Base-by-base conservation (phyloP, 352 stramenopile genomes). In the Phytophthora boehmeriae region DNA sequence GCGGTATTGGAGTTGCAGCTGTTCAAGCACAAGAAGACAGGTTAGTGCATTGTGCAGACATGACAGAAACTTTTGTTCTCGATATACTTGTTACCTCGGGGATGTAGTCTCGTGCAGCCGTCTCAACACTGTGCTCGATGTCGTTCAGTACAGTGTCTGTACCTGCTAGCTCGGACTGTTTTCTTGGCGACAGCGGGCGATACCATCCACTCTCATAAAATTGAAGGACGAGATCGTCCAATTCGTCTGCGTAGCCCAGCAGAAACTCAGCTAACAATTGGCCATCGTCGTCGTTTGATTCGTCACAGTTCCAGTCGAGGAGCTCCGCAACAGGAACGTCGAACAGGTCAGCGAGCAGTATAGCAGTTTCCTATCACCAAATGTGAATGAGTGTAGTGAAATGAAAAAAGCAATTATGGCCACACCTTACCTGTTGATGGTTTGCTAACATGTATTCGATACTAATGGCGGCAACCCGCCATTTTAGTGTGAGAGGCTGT, bases 191-290 rank as follows among this genome's bases (percentile, higher is more conserved):
- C n/a, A 88, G 32, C 4, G 53, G 59, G 13, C 73, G 69, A 11
- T 66, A 58, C 78, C 78, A 90, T 9, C 76, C 76, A 30, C 81
- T 70, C 17, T 73, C 61, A 23, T 76, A 86, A 57, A 89, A 90
- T n/a, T 72, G 67, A 11, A 83, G 65, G 11, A 41, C 43, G 22
- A 87, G 60, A 5, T 73, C 35, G 10, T 66, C 59, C 17, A 73
- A 71, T 20, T 83, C 73, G 19, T 50, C 23, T 1, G 72, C 67
- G n/a, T 74, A 66, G 9, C 77, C 60, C 10, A 90, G 43, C 9
- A 89, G 52, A 16, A 66, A 55, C 8, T 67, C 39, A 1, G 61
- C 69, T 1, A 92, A 54, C 23, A 59, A 43, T 14, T 67, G 52
- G 10, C 58, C 46, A 16, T 72, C 63, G 43, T 68, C 52, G 5